Conservation (phyloP, 805 yeast species). For the Metschnikowia shivogae region DNA sequence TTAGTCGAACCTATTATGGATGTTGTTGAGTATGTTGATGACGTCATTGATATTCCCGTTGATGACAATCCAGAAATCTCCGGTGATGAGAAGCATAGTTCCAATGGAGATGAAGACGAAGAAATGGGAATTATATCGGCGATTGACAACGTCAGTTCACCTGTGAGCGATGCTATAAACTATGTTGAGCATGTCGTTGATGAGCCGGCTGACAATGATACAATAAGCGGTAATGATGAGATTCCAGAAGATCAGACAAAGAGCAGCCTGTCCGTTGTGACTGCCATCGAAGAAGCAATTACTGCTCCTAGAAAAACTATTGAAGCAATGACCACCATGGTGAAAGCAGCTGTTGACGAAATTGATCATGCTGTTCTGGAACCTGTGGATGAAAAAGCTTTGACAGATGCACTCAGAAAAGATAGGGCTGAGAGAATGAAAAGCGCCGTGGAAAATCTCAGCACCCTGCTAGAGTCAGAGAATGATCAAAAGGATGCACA, state of each 20-base stretch:
- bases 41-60: background rate
- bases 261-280: background rate
- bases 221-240: background rate
- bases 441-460: background rate
- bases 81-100: background rate
- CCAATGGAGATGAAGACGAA: background rate
- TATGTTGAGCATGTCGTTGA: background rate
- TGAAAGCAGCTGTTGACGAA: background rate
- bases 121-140: background rate
- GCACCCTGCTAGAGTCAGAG: background rate
- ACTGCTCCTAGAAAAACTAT: background rate
- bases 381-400: background rate
- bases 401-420: background rate
- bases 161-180: background rate
- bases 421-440: background rate
- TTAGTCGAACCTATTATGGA: background rate
- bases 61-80: background rate
- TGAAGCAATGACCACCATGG: background rate
- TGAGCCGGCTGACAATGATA: background rate
- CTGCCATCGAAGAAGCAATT: background rate
- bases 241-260: background rate
- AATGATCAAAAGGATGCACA: background rate
- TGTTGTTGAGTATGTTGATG: background rate
- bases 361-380: conserved; percentile 2
- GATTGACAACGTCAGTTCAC: background rate